Evolutionary conservation across 1,284 basidiomycete genomes (phyloP).

Genomic region (Ganoderma boninense): DNA sequence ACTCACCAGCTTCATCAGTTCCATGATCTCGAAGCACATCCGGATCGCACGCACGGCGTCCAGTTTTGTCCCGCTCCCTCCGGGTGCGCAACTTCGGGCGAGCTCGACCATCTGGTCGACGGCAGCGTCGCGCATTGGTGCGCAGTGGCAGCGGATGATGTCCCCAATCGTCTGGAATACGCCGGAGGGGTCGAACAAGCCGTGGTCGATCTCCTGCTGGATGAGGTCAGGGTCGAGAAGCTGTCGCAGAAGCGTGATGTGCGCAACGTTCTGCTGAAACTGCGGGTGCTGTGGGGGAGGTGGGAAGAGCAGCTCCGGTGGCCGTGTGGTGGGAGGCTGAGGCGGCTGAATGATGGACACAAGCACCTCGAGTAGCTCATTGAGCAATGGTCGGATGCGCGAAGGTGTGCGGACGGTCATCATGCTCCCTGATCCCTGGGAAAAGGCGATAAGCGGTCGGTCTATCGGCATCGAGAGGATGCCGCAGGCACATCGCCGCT

Average conservation of each 20-base stretch:
- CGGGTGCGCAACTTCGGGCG: conserved; percentile 65
- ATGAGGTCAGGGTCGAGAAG: conserved; percentile 81
- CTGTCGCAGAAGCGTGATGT: conserved; percentile 62
- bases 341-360: conserved; percentile 81
- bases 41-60: conserved; percentile 82
- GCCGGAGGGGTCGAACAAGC: conserved; percentile 83
- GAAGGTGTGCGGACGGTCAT: conserved; percentile 76
- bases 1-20: conserved; percentile 93
- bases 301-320: conserved; percentile 24
- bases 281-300: conserved; percentile 35
- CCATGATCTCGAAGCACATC: conserved; percentile 90
- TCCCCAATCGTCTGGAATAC: conserved; percentile 83
- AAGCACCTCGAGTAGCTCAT: conserved; percentile 85
- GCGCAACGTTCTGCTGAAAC: conserved; percentile 50
- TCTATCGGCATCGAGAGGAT: conserved; percentile 32
- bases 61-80: conserved; percentile 57
- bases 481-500: conserved; percentile 47
- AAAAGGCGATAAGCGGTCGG: conserved; percentile 55
- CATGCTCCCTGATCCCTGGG: conserved; percentile 47
- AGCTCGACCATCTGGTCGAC: conserved; percentile 86
- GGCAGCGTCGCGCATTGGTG: conserved; percentile 88
- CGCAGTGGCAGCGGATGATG: conserved; percentile 90
- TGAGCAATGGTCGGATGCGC: conserved; percentile 76
- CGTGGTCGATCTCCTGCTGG: conserved; percentile 81
- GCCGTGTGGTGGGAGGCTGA: conserved; percentile 41